These are phyloP conservation scores for Acanthamoeba lenticulata DNA, from an alignment of 208 protist species.

Conservation along the genomic window DNA sequence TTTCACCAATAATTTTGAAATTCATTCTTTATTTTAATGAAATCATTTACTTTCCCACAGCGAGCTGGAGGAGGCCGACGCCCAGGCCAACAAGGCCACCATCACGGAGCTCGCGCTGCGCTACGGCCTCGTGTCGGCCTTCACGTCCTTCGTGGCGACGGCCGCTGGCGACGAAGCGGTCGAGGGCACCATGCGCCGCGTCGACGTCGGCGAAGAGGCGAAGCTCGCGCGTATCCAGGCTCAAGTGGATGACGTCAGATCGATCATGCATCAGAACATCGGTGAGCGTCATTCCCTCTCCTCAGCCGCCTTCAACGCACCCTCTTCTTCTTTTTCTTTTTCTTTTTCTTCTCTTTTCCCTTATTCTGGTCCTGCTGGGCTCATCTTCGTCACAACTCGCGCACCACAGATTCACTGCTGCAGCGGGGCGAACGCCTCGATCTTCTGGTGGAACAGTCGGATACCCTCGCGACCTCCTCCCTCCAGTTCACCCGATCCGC, in stretches of 20 bases:
- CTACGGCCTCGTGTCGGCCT: slow-evolving; percentile 62
- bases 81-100: slow-evolving; percentile 34
- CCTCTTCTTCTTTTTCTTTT: too few relatives aligned
- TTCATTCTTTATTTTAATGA: too few relatives aligned
- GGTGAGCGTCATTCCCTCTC: too few relatives aligned
- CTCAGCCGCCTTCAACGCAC: too few relatives aligned
- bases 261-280: not conserved
- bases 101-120: slow-evolving; percentile 58
- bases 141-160: slow-evolving; percentile 71
- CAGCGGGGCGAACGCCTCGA: not conserved
- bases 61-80: not conserved
- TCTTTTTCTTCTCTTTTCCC: too few relatives aligned
- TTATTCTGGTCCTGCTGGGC: not conserved
- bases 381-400: not conserved
- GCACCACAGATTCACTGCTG: not conserved
- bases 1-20: too few relatives aligned
- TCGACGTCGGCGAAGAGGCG: not conserved
- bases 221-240: not conserved
- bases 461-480: not conserved
- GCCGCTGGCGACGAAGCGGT: not conserved
- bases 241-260: not conserved
- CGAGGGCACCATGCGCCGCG: not conserved
- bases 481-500: not conserved
- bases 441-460: not conserved
- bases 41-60: too few relatives aligned